Evolutionary conservation across 108 stramenopile genomes (phyloP), one percentile per base, ranked within the genome.

Genomic region (Nannochloropsis gaditana): DNA sequence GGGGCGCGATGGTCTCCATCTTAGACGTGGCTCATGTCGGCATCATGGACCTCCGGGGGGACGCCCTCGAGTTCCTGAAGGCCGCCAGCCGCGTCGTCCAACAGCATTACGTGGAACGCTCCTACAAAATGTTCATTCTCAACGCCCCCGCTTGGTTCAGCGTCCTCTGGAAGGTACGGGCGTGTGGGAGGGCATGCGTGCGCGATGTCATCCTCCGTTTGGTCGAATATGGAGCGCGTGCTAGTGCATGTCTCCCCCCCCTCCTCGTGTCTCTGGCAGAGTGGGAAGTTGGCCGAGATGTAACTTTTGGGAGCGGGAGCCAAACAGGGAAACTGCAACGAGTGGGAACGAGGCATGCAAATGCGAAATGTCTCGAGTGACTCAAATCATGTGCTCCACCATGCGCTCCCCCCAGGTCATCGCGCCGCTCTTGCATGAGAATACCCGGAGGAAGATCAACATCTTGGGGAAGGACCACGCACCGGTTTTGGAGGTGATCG

Each of bases 141-240:
- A 90, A 90, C 81, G 90, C 89, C 5, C 89, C 90, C 42, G 84
- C 84, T 82, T 89, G 88, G 90, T 90, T 90, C 89, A 89, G 45
- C 86, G 42, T 90, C 8, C 45, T 90, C 43, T 90, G 88, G 89
- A 89, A 89, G 90, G 89, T 90, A 17, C 5, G 79, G 47, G 47
- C 11, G 47, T 50, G 15, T 10, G 15, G 47, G 47, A 1, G 47
- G 47, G 15, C 0, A 50, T 50, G 15, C 15, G 15, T 50, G 47
- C 15, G 15, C 10, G 15, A 11, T 15, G 15, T 10, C 10, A 11
- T 50, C 1, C 11, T 50, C 47, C 0, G 15, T 15, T 10, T 11
- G 10, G 47, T 50, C 47, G 11, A 50, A 1, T 50, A 50, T 50
- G 31, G 31, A 31, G 31, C 31, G 31, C 31, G 31, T 31, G 31